Evolutionary conservation across 2,329 filamentous ascomycete genomes (phyloP).

Genomic region (Madurella fahalii): DNA sequence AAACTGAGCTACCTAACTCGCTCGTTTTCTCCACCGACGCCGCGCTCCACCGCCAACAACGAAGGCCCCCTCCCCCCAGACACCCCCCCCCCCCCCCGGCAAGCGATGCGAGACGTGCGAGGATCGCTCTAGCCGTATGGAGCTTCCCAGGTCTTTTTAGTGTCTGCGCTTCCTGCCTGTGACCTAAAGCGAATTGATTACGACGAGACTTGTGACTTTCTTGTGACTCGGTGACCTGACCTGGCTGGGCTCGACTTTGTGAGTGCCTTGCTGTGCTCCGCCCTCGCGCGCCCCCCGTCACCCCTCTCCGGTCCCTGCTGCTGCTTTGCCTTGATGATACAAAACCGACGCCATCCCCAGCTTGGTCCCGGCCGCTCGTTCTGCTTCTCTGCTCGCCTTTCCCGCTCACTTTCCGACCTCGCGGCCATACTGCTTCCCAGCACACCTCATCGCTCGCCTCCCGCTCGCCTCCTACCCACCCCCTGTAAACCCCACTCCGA

Average conservation of each 20-base stretch:
- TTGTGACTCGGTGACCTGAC: conserved; percentile 24
- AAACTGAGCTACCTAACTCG: neutral
- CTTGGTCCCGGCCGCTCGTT: conserved; percentile 8
- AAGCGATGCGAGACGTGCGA: conserved; percentile 20
- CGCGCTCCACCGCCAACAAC: conserved; percentile 14
- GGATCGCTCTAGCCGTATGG: conserved; percentile 18
- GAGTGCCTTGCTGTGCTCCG: conserved; percentile 21
- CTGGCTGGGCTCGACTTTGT: conserved; percentile 11
- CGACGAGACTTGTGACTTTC: conserved; percentile 8
- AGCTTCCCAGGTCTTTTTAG: conserved; percentile 15
- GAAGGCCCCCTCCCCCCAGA: neutral
- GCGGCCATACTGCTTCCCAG: neutral
- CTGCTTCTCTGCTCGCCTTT: conserved; percentile 7
- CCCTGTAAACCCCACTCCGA: neutral
- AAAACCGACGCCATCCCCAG: conserved; percentile 26
- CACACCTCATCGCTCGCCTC: conserved; percentile 7
- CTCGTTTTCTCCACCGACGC: conserved; percentile 13
- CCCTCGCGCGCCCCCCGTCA: conserved; percentile 13
- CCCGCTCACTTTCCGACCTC: conserved; percentile 2
- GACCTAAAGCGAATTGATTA: conserved; percentile 18
- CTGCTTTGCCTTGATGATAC: conserved; percentile 23
- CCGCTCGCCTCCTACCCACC: too few species aligned
- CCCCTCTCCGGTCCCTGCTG: conserved; percentile 8
- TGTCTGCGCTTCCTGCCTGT: conserved; percentile 18
- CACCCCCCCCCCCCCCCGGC: conserved; percentile 9